phyloP scores from a whole-genome alignment of 1,139 yeast species.

The Hansenula lynferdii region DNA sequence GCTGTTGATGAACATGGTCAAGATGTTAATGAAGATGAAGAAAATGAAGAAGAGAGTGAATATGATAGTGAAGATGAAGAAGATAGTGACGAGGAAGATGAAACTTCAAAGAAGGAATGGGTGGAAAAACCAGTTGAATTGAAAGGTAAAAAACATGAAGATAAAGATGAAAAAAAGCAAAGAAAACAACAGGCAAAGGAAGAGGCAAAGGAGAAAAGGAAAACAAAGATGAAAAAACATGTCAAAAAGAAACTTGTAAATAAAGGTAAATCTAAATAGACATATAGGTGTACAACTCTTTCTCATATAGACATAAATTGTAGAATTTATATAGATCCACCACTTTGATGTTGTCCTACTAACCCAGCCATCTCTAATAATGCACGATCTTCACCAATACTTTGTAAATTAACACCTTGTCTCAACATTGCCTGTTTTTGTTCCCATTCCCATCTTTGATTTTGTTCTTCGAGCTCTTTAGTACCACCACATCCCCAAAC shows the following conservation, averaged over 20 bases:
- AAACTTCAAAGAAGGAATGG: conserved; percentile 36
- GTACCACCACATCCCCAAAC: conserved; percentile 90
- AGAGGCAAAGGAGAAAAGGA: conserved; percentile 82
- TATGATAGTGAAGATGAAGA: conserved; percentile 27
- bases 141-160: conserved; percentile 76
- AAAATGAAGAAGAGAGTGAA: conserved; percentile 19
- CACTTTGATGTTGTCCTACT: conserved; percentile 65
- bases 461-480: conserved; percentile 71
- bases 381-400: conserved; percentile 78
- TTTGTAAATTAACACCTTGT: conserved; percentile 59
- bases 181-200: conserved; percentile 83
- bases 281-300: neutral
- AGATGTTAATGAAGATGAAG: conserved; percentile 20
- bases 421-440: conserved; percentile 78
- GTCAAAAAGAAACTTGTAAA: conserved; percentile 74
- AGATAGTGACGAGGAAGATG: conserved; percentile 31
- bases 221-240: conserved; percentile 88
- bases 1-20: conserved; percentile 33
- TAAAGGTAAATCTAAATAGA: conserved; percentile 33
- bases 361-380: conserved; percentile 88
- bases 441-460: conserved; percentile 87
- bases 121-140: conserved; percentile 35
- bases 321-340: conserved; percentile 39
- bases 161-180: conserved; percentile 77
- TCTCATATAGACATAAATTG: conserved; percentile 23